A percentile compares a stretch with the other conserved stretches of the same genome.
phyloP scores from a whole-genome alignment of 441 rosid genomes.

The Corymbia citriodora region DNA sequence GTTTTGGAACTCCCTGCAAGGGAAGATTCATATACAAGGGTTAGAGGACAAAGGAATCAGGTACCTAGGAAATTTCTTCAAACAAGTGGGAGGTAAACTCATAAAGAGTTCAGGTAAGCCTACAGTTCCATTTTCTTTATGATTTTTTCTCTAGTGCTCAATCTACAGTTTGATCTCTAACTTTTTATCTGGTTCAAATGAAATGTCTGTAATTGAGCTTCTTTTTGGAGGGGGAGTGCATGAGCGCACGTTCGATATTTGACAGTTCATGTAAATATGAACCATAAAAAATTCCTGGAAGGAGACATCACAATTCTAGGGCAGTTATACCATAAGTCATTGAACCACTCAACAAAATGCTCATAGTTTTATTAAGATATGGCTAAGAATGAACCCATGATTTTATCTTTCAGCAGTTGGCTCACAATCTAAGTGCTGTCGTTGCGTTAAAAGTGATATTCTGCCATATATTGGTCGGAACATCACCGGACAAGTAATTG shows the following conservation, averaged over 20 bases:
- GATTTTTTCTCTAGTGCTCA: not conserved
- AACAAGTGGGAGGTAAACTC: not conserved
- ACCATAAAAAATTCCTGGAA: not conserved
- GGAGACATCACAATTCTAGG: not conserved
- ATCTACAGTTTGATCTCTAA: not conserved
- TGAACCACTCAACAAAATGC: not conserved
- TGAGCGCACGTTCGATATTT: not conserved
- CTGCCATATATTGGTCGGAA: slow-evolving; percentile 8
- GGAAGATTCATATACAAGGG: not conserved
- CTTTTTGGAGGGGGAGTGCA: not conserved
- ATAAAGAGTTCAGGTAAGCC: not conserved
- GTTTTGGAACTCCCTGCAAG: slow-evolving; percentile 1
- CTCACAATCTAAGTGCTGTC: slow-evolving; percentile 1
- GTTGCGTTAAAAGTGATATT: not conserved
- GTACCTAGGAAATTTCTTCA: not conserved
- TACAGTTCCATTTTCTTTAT: not conserved
- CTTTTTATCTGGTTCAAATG: not conserved
- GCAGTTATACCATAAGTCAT: not conserved
- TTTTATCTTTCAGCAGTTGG: not conserved
- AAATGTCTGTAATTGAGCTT: not conserved
- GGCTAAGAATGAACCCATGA: not conserved
- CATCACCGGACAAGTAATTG: slow-evolving; percentile 8
- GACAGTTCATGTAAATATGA: not conserved
- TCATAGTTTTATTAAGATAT: not conserved
- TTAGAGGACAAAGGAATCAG: not conserved